Percentiles rank a stretch among this genome's conserved stretches.
These are phyloP conservation scores for Stachybotrys chlorohalonatus DNA, from an alignment of 2,329 filamentous ascomycete species.

Conservation along the genomic window DNA sequence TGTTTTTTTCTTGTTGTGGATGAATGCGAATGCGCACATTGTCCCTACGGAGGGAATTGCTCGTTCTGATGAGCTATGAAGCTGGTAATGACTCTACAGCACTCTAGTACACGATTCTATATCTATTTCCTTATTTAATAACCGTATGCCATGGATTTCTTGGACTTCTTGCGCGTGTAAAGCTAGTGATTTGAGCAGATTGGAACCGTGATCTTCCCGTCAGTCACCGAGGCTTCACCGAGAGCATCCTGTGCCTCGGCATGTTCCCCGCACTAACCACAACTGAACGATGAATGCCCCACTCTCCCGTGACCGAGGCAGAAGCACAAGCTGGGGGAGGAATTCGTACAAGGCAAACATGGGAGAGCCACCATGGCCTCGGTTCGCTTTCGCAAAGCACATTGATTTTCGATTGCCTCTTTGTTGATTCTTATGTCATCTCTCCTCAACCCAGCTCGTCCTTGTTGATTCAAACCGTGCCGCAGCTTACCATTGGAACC, in stretches of 20 bases:
- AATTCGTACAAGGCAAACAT: background rate
- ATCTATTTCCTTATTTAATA: too few relatives aligned
- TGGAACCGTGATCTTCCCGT: background rate
- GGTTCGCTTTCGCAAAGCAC: background rate
- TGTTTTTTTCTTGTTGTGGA: too few relatives aligned
- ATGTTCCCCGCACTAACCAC: constrained; percentile 11
- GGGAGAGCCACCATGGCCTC: background rate
- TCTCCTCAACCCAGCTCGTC: background rate
- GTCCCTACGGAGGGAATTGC: too few relatives aligned
- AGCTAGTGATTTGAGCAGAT: background rate
- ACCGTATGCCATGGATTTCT: too few relatives aligned
- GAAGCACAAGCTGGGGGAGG: background rate
- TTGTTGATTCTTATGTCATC: background rate
- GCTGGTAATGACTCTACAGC: too few relatives aligned
- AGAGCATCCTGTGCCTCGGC: constrained; percentile 13
- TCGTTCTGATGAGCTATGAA: too few relatives aligned
- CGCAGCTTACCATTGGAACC: background rate
- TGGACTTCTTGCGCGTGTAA: too few relatives aligned
- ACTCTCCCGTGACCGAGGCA: background rate
- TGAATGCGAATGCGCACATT: too few relatives aligned
- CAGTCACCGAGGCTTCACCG: background rate
- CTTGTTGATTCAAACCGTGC: background rate
- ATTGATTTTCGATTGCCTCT: background rate
- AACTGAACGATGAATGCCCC: background rate
- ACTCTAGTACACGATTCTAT: too few relatives aligned